Evolutionary conservation across 2,329 filamentous ascomycete species (phyloP).

Genomic region (Cercospora sp.): DNA sequence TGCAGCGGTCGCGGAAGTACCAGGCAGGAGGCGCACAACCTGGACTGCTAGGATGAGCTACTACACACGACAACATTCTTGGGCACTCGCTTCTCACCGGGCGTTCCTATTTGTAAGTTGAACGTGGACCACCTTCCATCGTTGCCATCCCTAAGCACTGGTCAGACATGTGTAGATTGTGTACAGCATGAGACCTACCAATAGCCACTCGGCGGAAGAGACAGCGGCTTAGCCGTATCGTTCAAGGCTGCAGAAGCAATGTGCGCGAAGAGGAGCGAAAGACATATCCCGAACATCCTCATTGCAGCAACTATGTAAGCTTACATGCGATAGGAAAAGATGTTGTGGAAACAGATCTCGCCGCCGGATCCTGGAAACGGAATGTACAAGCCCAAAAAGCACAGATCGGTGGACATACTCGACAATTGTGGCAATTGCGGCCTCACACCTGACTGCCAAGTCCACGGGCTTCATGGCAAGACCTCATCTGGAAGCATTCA

Average conservation of each 20-base stretch:
- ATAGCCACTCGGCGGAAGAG: constrained; percentile 1
- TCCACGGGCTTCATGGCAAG: not conserved
- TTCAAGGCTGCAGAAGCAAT: not conserved
- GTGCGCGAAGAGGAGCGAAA: too few relatives aligned
- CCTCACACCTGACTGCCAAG: not conserved
- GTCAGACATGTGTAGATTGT: too few relatives aligned
- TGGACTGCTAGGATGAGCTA: constrained; percentile 10
- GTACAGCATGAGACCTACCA: not conserved
- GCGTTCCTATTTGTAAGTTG: constrained; percentile 14
- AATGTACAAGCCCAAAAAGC: not conserved
- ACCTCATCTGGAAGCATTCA: not conserved
- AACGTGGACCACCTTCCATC: constrained; percentile 22
- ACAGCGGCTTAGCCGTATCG: not conserved
- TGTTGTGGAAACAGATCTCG: not conserved
- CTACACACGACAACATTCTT: not conserved
- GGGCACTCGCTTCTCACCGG: not conserved
- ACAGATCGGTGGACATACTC: too few relatives aligned
- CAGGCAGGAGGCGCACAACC: constrained; percentile 28
- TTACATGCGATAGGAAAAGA: not conserved
- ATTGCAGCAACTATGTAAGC: not conserved
- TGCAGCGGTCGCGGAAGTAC: constrained; percentile 27
- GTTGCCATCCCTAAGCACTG: constrained; percentile 11
- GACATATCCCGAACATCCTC: not conserved
- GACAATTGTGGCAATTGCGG: not conserved
- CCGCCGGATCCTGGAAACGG: not conserved